A percentile compares a stretch with the other conserved stretches of the same genome.
These are phyloP conservation scores for Fusarium incarnatum DNA, from an alignment of 2,329 filamentous ascomycete genomes.

Conservation along the genomic window DNA sequence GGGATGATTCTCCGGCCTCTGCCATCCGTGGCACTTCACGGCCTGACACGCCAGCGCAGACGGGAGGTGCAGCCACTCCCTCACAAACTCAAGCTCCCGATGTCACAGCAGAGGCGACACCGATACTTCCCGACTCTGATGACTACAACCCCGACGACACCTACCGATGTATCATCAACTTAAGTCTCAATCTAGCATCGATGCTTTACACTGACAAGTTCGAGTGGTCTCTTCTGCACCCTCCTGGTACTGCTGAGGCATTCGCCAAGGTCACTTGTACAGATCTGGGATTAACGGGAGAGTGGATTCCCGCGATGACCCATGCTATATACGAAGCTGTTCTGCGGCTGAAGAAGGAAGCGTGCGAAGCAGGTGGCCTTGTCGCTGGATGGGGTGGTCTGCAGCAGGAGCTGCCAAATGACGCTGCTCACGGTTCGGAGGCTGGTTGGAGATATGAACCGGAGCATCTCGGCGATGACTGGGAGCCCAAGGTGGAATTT, in stretches of 20 bases:
- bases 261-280: conserved; percentile 95
- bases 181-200: conserved; percentile 92
- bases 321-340: conserved; percentile 98
- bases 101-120: conserved; percentile 77
- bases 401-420: conserved; percentile 81
- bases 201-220: conserved; percentile 97
- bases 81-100: conserved; percentile 58
- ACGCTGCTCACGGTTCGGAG: conserved; percentile 82
- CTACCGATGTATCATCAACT: conserved; percentile 89
- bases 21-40: conserved; percentile 56
- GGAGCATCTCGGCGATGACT: conserved; percentile 85
- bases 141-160: conserved; percentile 92
- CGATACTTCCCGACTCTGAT: conserved; percentile 71
- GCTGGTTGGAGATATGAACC: conserved; percentile 97
- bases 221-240: conserved; percentile 95
- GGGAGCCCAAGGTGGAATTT: conserved; percentile 84
- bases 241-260: conserved; percentile 88
- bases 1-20: conserved; percentile 55
- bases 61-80: conserved; percentile 63
- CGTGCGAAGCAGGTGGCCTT: conserved; percentile 89
- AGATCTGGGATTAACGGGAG: conserved; percentile 87
- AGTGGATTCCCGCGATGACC: conserved; percentile 94
- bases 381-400: conserved; percentile 76
- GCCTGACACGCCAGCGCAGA: conserved; percentile 68
- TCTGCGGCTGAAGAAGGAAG: conserved; percentile 92